Percentiles rank a stretch among this genome's conserved stretches.
Conservation (phyloP, 345 rosid genomes). For the Populus alba region DNA sequence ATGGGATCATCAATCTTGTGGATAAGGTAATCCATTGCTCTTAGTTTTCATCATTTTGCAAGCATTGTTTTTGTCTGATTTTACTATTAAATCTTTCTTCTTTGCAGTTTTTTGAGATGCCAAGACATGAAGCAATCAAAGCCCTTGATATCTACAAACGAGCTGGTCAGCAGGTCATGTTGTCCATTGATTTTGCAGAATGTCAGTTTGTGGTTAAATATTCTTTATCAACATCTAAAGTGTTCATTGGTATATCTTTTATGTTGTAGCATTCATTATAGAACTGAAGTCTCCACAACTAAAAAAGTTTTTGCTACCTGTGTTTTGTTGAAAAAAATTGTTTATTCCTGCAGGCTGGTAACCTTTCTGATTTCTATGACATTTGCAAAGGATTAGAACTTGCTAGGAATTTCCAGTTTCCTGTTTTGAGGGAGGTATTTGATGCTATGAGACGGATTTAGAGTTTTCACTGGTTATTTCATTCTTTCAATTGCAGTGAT, state of each 20-base stretch:
- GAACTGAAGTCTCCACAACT: neutral
- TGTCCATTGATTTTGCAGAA: constrained; percentile 7
- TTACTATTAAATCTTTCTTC: constrained; percentile 8
- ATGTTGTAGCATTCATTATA: neutral
- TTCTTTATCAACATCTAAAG: neutral
- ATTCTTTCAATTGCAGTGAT: neutral
- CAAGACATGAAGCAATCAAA: constrained; percentile 83
- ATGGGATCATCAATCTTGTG: constrained; percentile 97
- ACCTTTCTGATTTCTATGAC: constrained; percentile 91
- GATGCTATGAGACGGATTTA: constrained; percentile 3
- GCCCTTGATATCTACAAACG: constrained; percentile 83
- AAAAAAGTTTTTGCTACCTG: neutral
- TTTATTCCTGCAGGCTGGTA: constrained; percentile 62
- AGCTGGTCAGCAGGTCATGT: constrained; percentile 81
- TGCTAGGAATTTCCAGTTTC: constrained; percentile 97
- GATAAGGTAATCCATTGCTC: constrained; percentile 68
- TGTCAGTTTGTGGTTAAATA: constrained; percentile 4
- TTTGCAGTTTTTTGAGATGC: constrained; percentile 96
- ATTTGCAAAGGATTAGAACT: constrained; percentile 95
- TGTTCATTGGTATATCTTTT: neutral
- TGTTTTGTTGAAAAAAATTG: constrained; percentile 5
- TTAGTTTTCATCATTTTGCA: constrained; percentile 6
- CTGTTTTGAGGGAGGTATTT: constrained; percentile 82
- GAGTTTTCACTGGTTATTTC: constrained; percentile 3
- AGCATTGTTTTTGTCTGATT: constrained; percentile 4